Percentiles rank a stretch among this genome's conserved stretches.
Conservation (phyloP, 805 yeast species). For the Priceomyces haplophilus region DNA sequence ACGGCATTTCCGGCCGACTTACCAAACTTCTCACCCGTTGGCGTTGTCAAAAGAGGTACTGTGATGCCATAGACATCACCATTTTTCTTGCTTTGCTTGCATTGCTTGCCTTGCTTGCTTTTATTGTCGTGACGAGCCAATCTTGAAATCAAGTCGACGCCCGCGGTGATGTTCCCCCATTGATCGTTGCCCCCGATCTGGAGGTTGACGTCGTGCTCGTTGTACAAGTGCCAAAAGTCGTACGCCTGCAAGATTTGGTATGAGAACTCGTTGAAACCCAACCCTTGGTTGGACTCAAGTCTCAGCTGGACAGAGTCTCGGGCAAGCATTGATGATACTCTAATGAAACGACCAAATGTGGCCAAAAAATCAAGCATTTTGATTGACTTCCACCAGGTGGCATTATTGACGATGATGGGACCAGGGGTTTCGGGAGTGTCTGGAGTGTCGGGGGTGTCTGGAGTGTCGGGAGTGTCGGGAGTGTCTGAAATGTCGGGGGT, state of each 20-base stretch:
- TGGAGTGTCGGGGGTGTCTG: too few relatives aligned
- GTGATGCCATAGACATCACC: slow-evolving; percentile 83
- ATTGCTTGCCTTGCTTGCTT: slow-evolving; percentile 19
- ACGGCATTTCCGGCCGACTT: slow-evolving; percentile 97
- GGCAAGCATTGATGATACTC: slow-evolving; percentile 83
- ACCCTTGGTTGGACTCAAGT: slow-evolving; percentile 63
- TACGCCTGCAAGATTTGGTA: slow-evolving; percentile 92
- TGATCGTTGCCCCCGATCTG: slow-evolving; percentile 98
- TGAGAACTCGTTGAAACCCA: slow-evolving; percentile 92
- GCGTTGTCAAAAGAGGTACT: slow-evolving; percentile 83
- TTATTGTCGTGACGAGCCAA: slow-evolving; percentile 26
- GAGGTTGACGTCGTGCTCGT: slow-evolving; percentile 53
- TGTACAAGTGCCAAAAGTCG: slow-evolving; percentile 82
- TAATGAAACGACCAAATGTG: slow-evolving; percentile 69
- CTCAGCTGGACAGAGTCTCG: slow-evolving; percentile 84
- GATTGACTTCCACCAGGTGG: slow-evolving; percentile 82
- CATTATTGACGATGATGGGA: slow-evolving; percentile 68
- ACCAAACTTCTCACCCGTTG: slow-evolving; percentile 91
- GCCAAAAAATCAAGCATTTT: slow-evolving; percentile 76
- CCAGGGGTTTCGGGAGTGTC: too few relatives aligned
- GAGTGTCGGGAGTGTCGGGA: too few relatives aligned
- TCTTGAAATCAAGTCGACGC: slow-evolving; percentile 79
- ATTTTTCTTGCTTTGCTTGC: too few relatives aligned
- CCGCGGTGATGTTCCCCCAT: slow-evolving; percentile 98
- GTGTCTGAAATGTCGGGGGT: too few relatives aligned